Base-by-base conservation (phyloP, 257 asterid genomes). In the Solanum rostratum region DNA sequence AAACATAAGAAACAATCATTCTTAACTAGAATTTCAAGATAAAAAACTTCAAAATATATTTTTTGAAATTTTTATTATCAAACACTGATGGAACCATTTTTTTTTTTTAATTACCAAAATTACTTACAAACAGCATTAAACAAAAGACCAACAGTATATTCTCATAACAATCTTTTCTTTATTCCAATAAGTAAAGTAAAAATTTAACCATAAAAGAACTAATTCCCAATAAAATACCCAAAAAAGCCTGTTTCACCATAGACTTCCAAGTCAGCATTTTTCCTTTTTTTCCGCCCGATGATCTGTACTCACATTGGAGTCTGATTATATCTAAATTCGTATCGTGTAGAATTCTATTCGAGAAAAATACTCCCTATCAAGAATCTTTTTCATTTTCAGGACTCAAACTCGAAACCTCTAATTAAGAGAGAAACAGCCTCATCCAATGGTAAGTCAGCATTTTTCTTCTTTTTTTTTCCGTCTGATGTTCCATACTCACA, bases 71-170 rank as follows among this genome's bases (percentile, higher is more conserved):
- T 10, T 57, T 57, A n/a, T 57, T 27, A 41, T 41, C 45, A 41
- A 41, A 7, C 2, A 7, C 10, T 41, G 6, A 6, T 41, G 9
- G n/a, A 20, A 53, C 9, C 10, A 53, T 53, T 53, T 16, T 18
- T 7, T 3, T 6, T 62, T 10, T 62, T 12, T 60, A 4, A 27
- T 5, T 62, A 62, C 73, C n/a, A 65, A 65, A 65, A 29, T 29
- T 29, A 5, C n/a, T 19, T 65, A 65, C 74, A 30, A 66, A 79
- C 83, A 52, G 83, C 83, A 79, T 79, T 29, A 79, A 79, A 79
- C 83, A 52, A 27, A 52, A 19, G 22, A 69, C 78, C 83, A 50
- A 15, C 83, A 52, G 84, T 81, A 62, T 43, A 81, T 60, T 81
- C 84, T 60, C 41, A n/a, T 33, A 60, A 22, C 37, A 59, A 41